Evolutionary conservation across 768 basidiomycete species (phyloP).

Genomic region (Inosperma sp.): DNA sequence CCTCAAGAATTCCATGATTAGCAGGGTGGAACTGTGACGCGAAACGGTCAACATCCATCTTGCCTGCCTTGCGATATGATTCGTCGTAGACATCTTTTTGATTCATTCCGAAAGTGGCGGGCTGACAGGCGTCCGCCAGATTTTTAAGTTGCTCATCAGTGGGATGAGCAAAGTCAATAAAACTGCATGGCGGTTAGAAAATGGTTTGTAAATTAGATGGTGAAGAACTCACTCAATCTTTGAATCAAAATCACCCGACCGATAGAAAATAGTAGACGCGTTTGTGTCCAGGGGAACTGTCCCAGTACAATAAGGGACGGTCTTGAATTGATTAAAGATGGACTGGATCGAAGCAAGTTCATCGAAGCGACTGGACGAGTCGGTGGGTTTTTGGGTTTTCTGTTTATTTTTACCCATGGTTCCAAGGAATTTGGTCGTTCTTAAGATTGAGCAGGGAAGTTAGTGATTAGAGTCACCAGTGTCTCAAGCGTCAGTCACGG

Average conservation of each 20-base stretch:
- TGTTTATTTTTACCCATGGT: too few species aligned
- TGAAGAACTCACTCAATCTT: too few species aligned
- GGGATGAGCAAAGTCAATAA: conserved; percentile 1
- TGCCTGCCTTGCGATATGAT: conserved; percentile 43
- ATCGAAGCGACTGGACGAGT: neutral
- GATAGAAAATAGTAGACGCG: conserved; percentile 12
- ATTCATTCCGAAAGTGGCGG: conserved; percentile 37
- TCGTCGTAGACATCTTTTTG: conserved; percentile 39
- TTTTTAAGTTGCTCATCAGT: conserved; percentile 15
- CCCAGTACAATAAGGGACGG: conserved; percentile 14
- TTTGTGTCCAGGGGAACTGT: conserved; percentile 5
- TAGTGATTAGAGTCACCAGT: too few species aligned
- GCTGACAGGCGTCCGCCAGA: conserved; percentile 34
- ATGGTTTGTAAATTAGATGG: too few species aligned
- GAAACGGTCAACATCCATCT: conserved; percentile 38
- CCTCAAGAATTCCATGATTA: conserved; percentile 18
- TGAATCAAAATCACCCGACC: neutral
- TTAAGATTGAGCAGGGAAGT: too few species aligned
- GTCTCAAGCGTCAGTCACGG: too few species aligned
- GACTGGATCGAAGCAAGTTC: conserved; percentile 5
- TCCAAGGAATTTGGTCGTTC: too few species aligned
- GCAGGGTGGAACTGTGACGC: conserved; percentile 27
- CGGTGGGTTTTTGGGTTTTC: too few species aligned
- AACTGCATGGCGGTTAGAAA: too few species aligned
- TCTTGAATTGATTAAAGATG: conserved; percentile 2